Evolutionary conservation across 106 monocot species (phyloP), one percentile per base, ranked within the genome.

Genomic region (Dendrobium officinale): DNA sequence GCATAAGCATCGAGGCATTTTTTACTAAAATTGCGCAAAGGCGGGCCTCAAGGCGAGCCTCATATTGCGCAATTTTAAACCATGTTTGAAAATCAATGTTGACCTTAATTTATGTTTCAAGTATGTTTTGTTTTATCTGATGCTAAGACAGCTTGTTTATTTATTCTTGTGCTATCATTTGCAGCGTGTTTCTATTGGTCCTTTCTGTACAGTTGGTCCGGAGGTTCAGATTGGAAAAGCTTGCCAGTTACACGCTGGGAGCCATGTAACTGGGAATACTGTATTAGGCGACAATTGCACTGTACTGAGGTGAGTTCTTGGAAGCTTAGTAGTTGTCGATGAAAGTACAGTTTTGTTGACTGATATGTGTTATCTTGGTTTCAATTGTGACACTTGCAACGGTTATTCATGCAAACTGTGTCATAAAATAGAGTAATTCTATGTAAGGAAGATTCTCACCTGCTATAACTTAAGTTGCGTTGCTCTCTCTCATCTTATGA

Each of bases 191-290:
- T 85, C 77, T 9, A 80, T 98, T 61, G 97, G 91, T 64, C 91
- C 94, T 43, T 98, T 98, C 73, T 92, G 94, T 72, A 94, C 91
- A 17, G 58, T 98, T 83, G 92, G 94, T 13, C 70, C 88, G 85
- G 56, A 78, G 41, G 90, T 78, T 5, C 89, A 85, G 83, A 84
- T 98, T 81, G 97, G 94, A 54, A 77, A 92, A 88, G 78, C 79
- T 67, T 94, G 92, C 58, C 82, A 91, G 47, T 78, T 94, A 82
- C 86, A 89, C 43, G 86, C 92, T 29, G 94, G 92, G 47, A 92
- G 92, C 81, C 94, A 94, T 85, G 73, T 98, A 26, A 83, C 88
- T 82, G 97, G 94, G 44, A 66, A 89, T 49, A 92, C 94, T 9
- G 83, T 89, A 80, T 79, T 98, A 75, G 97, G 97, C 31, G 91